phyloP scores from a whole-genome alignment of 2,329 filamentous ascomycete species.

The Penicillium sp. region DNA sequence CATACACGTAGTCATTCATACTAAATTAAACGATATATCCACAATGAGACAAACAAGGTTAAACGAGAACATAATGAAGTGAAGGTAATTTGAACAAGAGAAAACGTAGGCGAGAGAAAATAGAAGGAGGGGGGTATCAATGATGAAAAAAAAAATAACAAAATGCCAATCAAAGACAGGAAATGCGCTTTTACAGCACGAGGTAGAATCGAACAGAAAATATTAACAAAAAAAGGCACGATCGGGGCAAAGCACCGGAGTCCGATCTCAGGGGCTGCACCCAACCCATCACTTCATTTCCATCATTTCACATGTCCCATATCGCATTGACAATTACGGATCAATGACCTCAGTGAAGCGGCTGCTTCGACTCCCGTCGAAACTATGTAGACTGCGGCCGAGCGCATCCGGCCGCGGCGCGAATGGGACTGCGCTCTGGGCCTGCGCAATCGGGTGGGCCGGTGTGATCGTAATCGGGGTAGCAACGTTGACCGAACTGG shows the following conservation, averaged over 20 bases:
- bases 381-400: slow-evolving; percentile 43
- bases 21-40: neutral
- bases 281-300: slow-evolving; percentile 12
- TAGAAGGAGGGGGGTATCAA: slow-evolving; percentile 15
- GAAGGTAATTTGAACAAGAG: neutral
- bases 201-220: neutral
- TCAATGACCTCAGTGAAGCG: slow-evolving; percentile 43
- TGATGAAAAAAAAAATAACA: slow-evolving; percentile 12
- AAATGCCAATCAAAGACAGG: slow-evolving; percentile 7
- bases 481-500: slow-evolving; percentile 32
- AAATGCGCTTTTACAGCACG: slow-evolving; percentile 3
- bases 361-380: slow-evolving; percentile 47
- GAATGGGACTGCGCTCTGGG: slow-evolving; percentile 27
- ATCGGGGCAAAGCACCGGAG: neutral
- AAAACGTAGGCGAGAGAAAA: neutral
- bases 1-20: neutral
- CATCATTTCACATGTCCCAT: slow-evolving; percentile 23
- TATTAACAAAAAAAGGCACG: neutral
- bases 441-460: slow-evolving; percentile 27
- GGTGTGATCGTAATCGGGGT: slow-evolving; percentile 24
- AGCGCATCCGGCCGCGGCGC: slow-evolving; percentile 38
- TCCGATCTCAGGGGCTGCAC: neutral
- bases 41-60: neutral
- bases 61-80: neutral
- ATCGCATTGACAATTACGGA: slow-evolving; percentile 19